Conservation (phyloP, 768 basidiomycete species). For the Pleurotus giganteus region DNA sequence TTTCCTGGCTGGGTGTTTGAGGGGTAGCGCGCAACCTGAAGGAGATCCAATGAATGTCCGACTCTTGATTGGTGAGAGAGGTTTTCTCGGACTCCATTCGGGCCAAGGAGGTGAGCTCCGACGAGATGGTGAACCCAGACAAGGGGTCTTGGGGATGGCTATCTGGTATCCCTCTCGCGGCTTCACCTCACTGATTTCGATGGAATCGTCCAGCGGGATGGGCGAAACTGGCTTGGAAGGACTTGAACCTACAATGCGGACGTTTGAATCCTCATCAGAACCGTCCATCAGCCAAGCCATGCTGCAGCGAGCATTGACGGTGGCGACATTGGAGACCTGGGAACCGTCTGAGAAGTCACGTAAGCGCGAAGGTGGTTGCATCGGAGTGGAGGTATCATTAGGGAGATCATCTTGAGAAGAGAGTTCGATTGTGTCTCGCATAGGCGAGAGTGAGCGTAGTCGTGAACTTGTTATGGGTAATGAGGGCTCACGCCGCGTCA, state of each 20-base stretch:
- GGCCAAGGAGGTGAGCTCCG: constrained; percentile 9
- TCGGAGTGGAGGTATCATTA: not conserved
- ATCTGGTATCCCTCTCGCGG: not conserved
- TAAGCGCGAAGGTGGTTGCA: too few relatives aligned
- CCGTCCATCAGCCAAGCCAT: constrained; percentile 69
- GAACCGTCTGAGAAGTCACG: not conserved
- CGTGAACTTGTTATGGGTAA: constrained; percentile 3
- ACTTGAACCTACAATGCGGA: constrained; percentile 48
- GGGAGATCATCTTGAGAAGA: not conserved
- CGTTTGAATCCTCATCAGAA: constrained; percentile 51
- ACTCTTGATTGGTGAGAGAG: constrained; percentile 1
- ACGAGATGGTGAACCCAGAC: not conserved
- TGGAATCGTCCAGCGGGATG: constrained; percentile 15
- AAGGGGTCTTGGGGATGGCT: not conserved
- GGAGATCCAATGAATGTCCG: constrained; percentile 18
- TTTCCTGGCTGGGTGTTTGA: constrained; percentile 21
- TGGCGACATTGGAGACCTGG: constrained; percentile 21
- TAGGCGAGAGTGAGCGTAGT: not conserved
- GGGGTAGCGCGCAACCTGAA: too few relatives aligned
- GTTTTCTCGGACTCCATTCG: constrained; percentile 3
- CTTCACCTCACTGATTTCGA: constrained; percentile 18
- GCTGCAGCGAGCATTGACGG: constrained; percentile 23
- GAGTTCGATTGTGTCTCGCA: not conserved
- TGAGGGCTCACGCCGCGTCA: constrained; percentile 10
- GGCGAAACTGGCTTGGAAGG: constrained; percentile 17